Percentiles rank a stretch among this genome's conserved stretches.
phyloP scores from a whole-genome alignment of 257 asterid species.

The Salvia rosmarinus region DNA sequence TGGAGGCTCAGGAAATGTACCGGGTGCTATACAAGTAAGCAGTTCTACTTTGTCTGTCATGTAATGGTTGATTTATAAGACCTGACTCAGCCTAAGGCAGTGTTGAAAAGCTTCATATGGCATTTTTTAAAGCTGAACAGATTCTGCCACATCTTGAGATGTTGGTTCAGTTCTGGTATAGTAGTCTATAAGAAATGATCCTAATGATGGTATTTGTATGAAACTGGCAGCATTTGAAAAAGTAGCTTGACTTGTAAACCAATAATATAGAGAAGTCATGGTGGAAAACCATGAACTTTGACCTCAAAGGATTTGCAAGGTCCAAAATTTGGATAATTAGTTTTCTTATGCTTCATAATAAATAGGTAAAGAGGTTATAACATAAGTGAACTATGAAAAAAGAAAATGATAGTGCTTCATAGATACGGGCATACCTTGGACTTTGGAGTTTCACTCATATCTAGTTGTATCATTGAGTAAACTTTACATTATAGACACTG shows the following conservation, averaged over 20 bases:
- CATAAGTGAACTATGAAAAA: neutral
- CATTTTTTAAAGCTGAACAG: conserved; percentile 8
- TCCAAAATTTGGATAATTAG: conserved; percentile 24
- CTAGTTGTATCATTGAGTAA: conserved; percentile 21
- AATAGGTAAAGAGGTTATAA: neutral
- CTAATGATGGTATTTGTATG: neutral
- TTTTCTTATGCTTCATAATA: too few relatives aligned
- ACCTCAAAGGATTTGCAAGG: neutral
- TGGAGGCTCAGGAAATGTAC: conserved; percentile 68
- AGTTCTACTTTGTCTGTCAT: conserved; percentile 29
- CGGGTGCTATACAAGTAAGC: conserved; percentile 69
- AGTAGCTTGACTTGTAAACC: conserved; percentile 4
- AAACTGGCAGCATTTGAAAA: neutral
- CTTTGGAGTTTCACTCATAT: conserved; percentile 18
- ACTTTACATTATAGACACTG: neutral
- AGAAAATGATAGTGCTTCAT: neutral
- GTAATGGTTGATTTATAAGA: conserved; percentile 29
- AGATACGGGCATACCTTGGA: conserved; percentile 7
- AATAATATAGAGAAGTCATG: neutral
- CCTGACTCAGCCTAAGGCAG: conserved; percentile 25
- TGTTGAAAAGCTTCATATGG: conserved; percentile 17
- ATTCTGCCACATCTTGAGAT: conserved; percentile 17
- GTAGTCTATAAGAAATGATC: neutral
- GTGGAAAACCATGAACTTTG: conserved; percentile 4
- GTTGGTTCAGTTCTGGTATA: neutral